A percentile compares a stretch with the other conserved stretches of the same genome.
Conservation (phyloP, 371 early-diverging fungal species). For the Mortierella sp. region DNA sequence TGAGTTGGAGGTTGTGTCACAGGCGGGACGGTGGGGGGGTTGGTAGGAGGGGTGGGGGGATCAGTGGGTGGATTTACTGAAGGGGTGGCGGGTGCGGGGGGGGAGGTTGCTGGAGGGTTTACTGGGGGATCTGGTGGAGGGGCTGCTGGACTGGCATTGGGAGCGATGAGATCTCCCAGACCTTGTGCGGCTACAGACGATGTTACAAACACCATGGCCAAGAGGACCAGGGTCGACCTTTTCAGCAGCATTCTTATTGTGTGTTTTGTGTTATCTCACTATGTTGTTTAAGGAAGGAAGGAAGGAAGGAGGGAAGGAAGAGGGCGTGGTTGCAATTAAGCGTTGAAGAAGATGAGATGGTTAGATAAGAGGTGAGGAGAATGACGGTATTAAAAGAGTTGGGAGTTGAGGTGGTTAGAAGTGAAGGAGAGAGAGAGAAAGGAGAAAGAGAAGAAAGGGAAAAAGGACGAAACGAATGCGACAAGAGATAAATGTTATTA, state of each 20-base stretch:
- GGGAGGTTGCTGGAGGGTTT: not conserved
- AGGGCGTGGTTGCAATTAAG: not conserved
- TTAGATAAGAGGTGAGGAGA: not conserved
- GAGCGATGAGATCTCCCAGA: not conserved
- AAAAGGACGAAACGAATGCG: not conserved
- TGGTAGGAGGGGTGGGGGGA: not conserved
- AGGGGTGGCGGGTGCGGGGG: not conserved
- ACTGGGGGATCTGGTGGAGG: not conserved
- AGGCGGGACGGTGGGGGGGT: not conserved
- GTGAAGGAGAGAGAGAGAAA: not conserved
- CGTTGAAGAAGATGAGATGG: not conserved
- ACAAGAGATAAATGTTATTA: not conserved
- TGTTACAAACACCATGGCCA: slow-evolving; percentile 20
- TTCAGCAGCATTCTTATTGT: slow-evolving; percentile 28
- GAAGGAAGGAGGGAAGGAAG: not conserved
- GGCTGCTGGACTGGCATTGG: not conserved
- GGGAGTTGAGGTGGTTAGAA: slow-evolving; percentile 3
- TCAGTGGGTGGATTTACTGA: not conserved
- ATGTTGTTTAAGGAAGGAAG: not conserved
- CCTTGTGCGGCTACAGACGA: slow-evolving; percentile 22
- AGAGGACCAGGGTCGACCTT: slow-evolving; percentile 27
- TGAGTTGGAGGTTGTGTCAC: not conserved
- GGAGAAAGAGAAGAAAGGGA: not conserved
- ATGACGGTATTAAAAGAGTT: not conserved
- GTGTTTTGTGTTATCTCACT: no score